Evolutionary conservation across 495 filamentous ascomycete genomes (phyloP).

Genomic region (Mytilinidion resinicola): DNA sequence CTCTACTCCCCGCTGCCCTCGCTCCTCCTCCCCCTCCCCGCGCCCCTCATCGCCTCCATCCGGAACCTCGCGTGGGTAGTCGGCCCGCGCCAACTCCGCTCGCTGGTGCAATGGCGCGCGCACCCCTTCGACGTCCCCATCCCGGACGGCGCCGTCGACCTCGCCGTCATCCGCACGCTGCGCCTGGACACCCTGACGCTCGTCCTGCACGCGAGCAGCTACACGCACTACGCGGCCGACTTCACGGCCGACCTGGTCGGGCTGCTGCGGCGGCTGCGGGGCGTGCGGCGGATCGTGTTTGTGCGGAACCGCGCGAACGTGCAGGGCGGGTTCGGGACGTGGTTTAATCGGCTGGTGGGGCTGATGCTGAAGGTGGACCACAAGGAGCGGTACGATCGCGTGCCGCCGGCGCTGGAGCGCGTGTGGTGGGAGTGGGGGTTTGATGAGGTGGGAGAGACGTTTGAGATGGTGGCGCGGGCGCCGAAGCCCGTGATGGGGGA

Average conservation of each 20-base stretch:
- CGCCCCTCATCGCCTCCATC: constrained; percentile 21
- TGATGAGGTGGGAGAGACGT: constrained; percentile 22
- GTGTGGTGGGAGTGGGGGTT: constrained; percentile 34
- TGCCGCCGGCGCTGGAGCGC: constrained; percentile 14
- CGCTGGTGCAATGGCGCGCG: constrained; percentile 24
- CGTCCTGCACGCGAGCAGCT: constrained; percentile 25
- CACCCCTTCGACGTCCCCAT: constrained; percentile 22
- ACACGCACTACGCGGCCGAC: constrained; percentile 30
- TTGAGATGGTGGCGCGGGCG: constrained; percentile 20
- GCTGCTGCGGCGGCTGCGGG: constrained; percentile 26
- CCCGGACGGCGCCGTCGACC: no score
- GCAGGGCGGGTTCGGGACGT: constrained; percentile 31
- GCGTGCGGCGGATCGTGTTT: constrained; percentile 26
- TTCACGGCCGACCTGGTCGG: constrained; percentile 24
- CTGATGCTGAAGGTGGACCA: constrained; percentile 34
- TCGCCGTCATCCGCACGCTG: constrained; percentile 4
- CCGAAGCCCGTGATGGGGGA: constrained; percentile 26
- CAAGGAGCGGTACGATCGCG: constrained; percentile 24
- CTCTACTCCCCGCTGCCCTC: constrained; percentile 19
- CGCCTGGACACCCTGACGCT: constrained; percentile 27
- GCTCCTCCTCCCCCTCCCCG: constrained; percentile 12
- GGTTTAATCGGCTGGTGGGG: constrained; percentile 32
- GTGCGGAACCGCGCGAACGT: constrained; percentile 30
- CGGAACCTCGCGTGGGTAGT: constrained; percentile 28
- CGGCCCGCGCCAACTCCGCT: constrained; percentile 24